Evolutionary conservation across 805 yeast species (phyloP), one percentile per base, ranked within the genome.

Genomic region (Candida succiphila): DNA sequence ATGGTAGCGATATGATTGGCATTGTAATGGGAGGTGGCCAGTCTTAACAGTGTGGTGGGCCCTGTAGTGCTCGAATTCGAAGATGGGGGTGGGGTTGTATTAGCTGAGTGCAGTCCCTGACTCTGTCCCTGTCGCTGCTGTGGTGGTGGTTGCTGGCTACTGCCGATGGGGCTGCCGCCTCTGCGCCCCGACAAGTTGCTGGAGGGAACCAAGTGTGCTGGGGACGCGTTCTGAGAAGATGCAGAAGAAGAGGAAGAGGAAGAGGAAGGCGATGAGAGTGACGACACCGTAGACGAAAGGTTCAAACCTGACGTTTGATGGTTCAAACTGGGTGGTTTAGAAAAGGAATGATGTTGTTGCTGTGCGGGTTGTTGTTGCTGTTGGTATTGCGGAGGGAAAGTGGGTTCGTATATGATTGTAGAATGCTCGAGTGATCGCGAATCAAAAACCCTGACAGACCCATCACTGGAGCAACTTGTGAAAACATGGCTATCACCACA

Each of bases 401-500:
- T n/a, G 10, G 86, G 86, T 51, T 92, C 98, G 54, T 85, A 92
- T 13, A 92, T 80, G 44, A 92, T 92, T 2, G 98, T 89, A 14
- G 95, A 83, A 54, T 88, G 97, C 38, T 92, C 96, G 32, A 89
- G 61, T 7, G 88, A 69, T 36, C 98, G 61, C 38, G 92, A 65
- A 51, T 92, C 98, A 56, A 92, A 92, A 7, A 92, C 82, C 28
- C 98, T 67, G 52, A 88, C 84, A 14, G 94, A 80, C 0, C 98
- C 98, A 58, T 92, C 98, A 34, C 87, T 88, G 2, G 96, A 95
- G 35, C 89, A 95, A 35, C 92, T 80, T 31, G 95, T 84, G 58
- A 92, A 92, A 19, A 88, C 69, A 48, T 81, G 70, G 29, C 80
- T 74, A 24, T 83, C 73, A 14, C 78, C 77, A 32, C 80, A 74